These are phyloP conservation scores for Xanthoceras sorbifolium DNA, from an alignment of 345 rosid species.

Conservation along the genomic window DNA sequence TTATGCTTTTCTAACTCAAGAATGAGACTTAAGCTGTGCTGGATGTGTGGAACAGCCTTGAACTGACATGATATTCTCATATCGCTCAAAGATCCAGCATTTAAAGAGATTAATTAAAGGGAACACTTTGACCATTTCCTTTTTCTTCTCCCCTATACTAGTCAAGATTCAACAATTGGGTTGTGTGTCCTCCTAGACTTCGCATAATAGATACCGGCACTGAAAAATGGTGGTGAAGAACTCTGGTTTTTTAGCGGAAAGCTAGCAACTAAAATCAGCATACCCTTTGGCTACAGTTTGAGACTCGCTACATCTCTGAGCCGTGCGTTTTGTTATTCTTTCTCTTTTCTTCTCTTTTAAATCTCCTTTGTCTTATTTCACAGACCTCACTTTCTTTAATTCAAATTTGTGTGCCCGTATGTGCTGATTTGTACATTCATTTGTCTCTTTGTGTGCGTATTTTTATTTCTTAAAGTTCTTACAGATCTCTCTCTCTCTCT, in stretches of 20 bases:
- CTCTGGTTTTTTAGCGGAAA: neutral
- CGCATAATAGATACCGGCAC: neutral
- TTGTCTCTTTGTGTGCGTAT: neutral
- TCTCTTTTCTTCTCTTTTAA: neutral
- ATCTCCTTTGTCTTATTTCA: neutral
- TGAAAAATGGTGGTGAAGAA: neutral
- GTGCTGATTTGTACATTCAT: neutral
- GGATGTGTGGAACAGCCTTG: neutral
- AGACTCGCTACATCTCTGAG: neutral
- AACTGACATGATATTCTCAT: neutral
- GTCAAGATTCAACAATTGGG: neutral
- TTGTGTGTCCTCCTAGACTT: neutral
- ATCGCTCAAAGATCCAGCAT: neutral
- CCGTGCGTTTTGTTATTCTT: neutral
- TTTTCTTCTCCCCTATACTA: neutral
- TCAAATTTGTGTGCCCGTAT: neutral
- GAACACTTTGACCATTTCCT: neutral
- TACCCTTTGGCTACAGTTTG: neutral
- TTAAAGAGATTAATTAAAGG: neutral
- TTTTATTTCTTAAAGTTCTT: neutral
- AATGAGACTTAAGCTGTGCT: neutral
- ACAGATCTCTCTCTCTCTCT: slow-evolving; percentile 13
- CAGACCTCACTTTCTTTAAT: neutral
- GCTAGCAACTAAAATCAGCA: neutral
- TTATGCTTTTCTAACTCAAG: neutral